These are phyloP conservation scores for Cryphonectria carpinicola DNA, from an alignment of 2,329 filamentous ascomycete genomes.

Conservation along the genomic window DNA sequence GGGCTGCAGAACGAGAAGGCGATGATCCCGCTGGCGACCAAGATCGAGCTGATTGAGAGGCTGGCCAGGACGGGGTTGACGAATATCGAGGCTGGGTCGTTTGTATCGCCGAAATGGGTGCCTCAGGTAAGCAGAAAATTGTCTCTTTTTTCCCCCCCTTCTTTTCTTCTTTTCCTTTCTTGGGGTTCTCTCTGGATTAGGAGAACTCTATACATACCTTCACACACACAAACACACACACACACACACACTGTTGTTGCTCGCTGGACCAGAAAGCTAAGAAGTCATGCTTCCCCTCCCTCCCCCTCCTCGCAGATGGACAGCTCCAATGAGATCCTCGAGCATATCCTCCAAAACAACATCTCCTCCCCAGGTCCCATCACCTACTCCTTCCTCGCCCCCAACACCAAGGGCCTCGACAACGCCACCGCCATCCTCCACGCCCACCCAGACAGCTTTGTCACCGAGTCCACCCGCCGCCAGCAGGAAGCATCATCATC, in stretches of 20 bases:
- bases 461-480: slow-evolving; percentile 53
- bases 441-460: slow-evolving; percentile 52
- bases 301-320: slow-evolving; percentile 66
- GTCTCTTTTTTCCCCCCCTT: too few relatives aligned
- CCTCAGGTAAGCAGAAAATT: slow-evolving; percentile 64
- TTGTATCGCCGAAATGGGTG: slow-evolving; percentile 83
- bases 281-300: background rate
- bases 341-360: slow-evolving; percentile 65
- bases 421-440: slow-evolving; percentile 61
- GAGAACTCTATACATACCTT: too few relatives aligned
- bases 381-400: slow-evolving; percentile 80
- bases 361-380: slow-evolving; percentile 60
- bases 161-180: too few relatives aligned
- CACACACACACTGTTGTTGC: too few relatives aligned
- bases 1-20: slow-evolving; percentile 86
- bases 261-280: background rate
- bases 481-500: background rate
- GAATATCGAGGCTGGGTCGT: slow-evolving; percentile 80
- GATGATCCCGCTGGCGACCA: slow-evolving; percentile 70
- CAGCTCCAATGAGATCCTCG: slow-evolving; percentile 74
- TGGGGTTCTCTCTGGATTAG: too few relatives aligned
- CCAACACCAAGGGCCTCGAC: slow-evolving; percentile 74
- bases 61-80: slow-evolving; percentile 70
- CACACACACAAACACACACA: too few relatives aligned
- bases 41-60: slow-evolving; percentile 74